Evolutionary conservation across 2,329 filamentous ascomycete genomes (phyloP).

Genomic region (Pyrenochaeta sp.): DNA sequence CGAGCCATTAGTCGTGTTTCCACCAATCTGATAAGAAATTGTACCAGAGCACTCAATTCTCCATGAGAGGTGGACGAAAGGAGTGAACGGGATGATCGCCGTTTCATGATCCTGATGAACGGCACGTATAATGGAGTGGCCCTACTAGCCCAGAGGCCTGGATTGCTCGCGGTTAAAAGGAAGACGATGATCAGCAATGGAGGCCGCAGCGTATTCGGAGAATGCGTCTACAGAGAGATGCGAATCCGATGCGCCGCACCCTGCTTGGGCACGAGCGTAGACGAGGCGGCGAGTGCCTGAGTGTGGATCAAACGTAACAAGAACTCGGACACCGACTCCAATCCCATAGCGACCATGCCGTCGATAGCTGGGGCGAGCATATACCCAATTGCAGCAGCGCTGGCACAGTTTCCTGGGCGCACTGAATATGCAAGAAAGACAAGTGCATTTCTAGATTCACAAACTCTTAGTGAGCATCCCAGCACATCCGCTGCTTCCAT

Average conservation of each 20-base stretch:
- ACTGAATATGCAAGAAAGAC: no score
- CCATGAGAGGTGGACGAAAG: neutral
- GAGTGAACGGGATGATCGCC: neutral
- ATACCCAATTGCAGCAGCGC: no score
- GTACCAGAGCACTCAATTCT: neutral
- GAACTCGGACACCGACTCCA: neutral
- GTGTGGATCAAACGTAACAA: neutral
- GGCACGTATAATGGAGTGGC: neutral
- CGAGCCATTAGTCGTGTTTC: constrained; percentile 1
- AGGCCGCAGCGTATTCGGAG: neutral
- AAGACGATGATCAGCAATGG: neutral
- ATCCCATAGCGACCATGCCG: no score
- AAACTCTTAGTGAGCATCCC: no score
- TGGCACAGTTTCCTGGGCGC: no score
- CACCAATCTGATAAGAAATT: constrained; percentile 1
- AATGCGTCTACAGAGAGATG: neutral
- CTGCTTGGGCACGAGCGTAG: neutral
- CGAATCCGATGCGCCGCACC: neutral
- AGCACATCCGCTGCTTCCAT: neutral
- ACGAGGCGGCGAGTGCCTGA: neutral
- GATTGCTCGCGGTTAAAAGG: neutral
- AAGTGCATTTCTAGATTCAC: no score
- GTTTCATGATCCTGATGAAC: neutral
- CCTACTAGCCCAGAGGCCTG: neutral
- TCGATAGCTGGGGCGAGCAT: no score